phyloP scores from a whole-genome alignment of 2,329 filamentous ascomycete genomes.

The Colletotrichum sp. region DNA sequence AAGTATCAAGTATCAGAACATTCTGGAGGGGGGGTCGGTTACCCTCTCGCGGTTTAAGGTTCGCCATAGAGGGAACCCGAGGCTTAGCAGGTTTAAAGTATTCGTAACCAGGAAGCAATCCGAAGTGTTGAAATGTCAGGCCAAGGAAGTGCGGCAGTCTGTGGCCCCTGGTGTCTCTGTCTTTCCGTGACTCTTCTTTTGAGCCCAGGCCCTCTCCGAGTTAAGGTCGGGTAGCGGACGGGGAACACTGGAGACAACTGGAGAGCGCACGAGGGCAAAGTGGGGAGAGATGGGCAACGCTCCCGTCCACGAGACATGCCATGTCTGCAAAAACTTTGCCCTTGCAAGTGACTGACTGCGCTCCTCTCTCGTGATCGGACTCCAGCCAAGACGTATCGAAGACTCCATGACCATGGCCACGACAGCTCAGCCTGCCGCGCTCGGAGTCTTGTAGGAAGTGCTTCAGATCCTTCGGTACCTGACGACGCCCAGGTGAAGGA shows the following conservation, averaged over 20 bases:
- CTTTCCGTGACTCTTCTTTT: not conserved
- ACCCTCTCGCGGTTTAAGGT: not conserved
- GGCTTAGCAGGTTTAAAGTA: not conserved
- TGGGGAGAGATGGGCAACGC: not conserved
- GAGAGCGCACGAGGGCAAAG: not conserved
- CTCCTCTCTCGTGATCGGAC: not conserved
- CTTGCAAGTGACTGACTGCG: not conserved
- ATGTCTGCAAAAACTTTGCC: not conserved
- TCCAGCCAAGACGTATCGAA: not conserved
- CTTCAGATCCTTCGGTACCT: not conserved
- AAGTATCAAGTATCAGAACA: not conserved
- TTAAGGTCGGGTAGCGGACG: not conserved
- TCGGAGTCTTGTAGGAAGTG: not conserved
- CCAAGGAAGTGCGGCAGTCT: not conserved
- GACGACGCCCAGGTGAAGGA: not conserved
- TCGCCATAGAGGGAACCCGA: not conserved
- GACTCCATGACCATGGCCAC: not conserved
- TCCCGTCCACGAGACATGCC: not conserved
- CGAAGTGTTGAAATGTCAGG: not conserved
- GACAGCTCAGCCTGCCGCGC: not conserved
- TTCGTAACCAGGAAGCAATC: not conserved
- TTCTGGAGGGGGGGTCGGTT: not conserved
- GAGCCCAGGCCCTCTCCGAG: not conserved
- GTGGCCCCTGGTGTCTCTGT: not conserved
- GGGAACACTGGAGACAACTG: not conserved